These are phyloP conservation scores for Fraxinus quadrangulata DNA, from an alignment of 257 asterid genomes.

Conservation along the genomic window DNA sequence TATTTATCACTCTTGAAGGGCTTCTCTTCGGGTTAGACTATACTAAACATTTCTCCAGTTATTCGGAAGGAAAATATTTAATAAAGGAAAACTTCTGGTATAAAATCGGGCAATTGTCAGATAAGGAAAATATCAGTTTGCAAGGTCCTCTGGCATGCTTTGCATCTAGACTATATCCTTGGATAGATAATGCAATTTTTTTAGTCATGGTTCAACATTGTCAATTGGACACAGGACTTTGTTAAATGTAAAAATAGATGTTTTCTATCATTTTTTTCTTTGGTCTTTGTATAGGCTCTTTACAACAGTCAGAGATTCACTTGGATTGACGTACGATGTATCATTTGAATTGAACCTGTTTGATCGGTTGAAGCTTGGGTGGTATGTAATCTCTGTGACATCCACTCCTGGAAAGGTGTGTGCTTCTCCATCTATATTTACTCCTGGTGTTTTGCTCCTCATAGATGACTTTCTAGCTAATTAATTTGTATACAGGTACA, in stretches of 20 bases:
- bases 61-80: neutral
- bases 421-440: constrained; percentile 14
- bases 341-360: constrained; percentile 96
- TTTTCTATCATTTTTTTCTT: constrained; percentile 2
- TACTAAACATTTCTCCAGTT: neutral
- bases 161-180: neutral
- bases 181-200: neutral
- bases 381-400: constrained; percentile 96
- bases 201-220: neutral
- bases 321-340: constrained; percentile 94
- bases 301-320: constrained; percentile 98
- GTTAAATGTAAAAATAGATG: constrained; percentile 17
- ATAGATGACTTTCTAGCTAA: constrained; percentile 28
- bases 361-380: constrained; percentile 96
- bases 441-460: constrained; percentile 18
- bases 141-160: neutral
- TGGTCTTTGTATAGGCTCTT: constrained; percentile 64
- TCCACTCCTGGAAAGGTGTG: constrained; percentile 97
- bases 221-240: neutral
- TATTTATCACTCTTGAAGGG: neutral
- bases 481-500: constrained; percentile 64
- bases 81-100: neutral
- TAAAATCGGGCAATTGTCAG: neutral
- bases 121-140: neutral
- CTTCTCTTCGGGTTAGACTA: neutral